Conservation (phyloP, 1,284 basidiomycete genomes). For the Chalciporus sp. region DNA sequence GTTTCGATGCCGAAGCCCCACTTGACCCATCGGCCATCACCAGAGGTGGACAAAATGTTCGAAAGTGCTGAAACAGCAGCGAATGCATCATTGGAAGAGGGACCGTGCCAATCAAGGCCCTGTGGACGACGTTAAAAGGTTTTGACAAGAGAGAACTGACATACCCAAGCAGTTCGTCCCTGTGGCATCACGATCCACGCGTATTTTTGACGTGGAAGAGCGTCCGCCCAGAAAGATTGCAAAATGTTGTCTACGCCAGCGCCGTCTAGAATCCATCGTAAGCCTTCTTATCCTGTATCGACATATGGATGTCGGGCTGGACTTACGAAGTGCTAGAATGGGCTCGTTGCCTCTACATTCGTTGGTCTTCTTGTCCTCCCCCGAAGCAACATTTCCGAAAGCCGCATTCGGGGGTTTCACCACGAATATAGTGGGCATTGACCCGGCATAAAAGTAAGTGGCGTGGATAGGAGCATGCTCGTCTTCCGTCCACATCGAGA, state of each 20-base stretch:
- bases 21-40: conserved; percentile 40
- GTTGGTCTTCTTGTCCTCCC: neutral
- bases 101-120: conserved; percentile 88
- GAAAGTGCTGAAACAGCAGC: conserved; percentile 54
- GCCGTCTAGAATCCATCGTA: conserved; percentile 54
- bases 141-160: conserved; percentile 6
- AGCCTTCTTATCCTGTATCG: neutral
- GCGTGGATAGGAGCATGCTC: conserved; percentile 46
- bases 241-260: conserved; percentile 73
- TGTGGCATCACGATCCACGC: conserved; percentile 76
- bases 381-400: conserved; percentile 5
- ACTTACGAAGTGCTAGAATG: conserved; percentile 73
- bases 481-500: conserved; percentile 40
- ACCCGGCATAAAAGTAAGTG: conserved; percentile 59
- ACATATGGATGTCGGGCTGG: neutral
- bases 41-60: conserved; percentile 40
- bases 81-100: conserved; percentile 67
- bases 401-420: conserved; percentile 52
- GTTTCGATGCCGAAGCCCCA: conserved; percentile 44
- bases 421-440: conserved; percentile 59
- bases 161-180: conserved; percentile 76
- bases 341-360: conserved; percentile 42
- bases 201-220: conserved; percentile 55
- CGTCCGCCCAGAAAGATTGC: conserved; percentile 57
- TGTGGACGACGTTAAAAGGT: conserved; percentile 28